Conservation (phyloP, 2,329 filamentous ascomycete genomes). For the Colletotrichum sp. region DNA sequence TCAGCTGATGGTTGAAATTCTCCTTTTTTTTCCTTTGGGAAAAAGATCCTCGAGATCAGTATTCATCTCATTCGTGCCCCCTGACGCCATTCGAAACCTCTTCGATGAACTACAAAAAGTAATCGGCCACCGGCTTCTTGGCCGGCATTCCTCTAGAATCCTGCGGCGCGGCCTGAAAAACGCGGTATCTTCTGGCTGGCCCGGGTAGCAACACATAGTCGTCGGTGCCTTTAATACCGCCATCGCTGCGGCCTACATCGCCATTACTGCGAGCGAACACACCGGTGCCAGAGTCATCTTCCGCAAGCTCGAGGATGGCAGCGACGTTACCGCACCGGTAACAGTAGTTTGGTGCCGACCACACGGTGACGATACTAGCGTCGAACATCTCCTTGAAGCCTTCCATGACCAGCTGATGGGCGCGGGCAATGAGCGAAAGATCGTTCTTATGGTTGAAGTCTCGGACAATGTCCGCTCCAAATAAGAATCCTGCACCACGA, state of each 20-base stretch:
- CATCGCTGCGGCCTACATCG: constrained; percentile 65
- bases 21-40: neutral
- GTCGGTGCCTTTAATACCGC: constrained; percentile 37
- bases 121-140: constrained; percentile 97
- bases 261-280: constrained; percentile 75
- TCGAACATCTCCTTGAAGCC: constrained; percentile 99
- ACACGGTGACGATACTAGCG: constrained; percentile 95
- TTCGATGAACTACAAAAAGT: constrained; percentile 70
- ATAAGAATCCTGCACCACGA: constrained; percentile 92
- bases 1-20: neutral
- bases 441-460: constrained; percentile 96
- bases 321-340: constrained; percentile 96
- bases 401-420: constrained; percentile 98
- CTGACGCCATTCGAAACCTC: neutral
- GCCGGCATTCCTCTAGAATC: constrained; percentile 97
- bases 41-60: neutral
- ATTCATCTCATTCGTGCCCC: neutral
- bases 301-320: constrained; percentile 88
- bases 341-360: constrained; percentile 97
- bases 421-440: constrained; percentile 87
- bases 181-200: constrained; percentile 87
- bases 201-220: constrained; percentile 48
- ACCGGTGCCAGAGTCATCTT: constrained; percentile 79
- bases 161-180: constrained; percentile 96
- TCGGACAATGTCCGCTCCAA: constrained; percentile 94